Base-by-base conservation (phyloP, 2,329 filamentous ascomycete genomes). In the Aspergillus sclerotialis region DNA sequence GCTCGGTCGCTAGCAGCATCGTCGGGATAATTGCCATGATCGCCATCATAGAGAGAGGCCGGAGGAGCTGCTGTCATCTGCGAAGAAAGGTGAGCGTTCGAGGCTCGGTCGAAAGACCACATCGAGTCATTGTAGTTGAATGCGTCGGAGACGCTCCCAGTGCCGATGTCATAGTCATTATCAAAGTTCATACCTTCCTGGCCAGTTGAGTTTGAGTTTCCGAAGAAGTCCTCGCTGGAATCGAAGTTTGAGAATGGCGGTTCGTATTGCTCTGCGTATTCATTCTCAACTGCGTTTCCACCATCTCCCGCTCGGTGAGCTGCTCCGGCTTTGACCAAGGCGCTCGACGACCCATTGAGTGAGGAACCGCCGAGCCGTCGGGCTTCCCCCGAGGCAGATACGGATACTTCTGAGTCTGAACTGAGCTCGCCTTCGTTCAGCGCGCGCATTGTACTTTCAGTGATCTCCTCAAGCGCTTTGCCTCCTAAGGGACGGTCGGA, bases 311-410 rank as follows among this genome's bases (percentile, higher is more conserved):
- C 72, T 72, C 57, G 80, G 78, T 63, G 80, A 83, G 64, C 77
- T 80, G 72, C 82, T 86, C 64, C 83, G 75, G 71, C 80, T 85
- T 71, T 79, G 75, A 62, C 73, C 74, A 75, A 85, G 76, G 76
- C 82, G 83, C 82, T 87, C 85, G 84, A 85, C 82, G 80, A 90
- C 76, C 85, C 86, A 90, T 69, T 80, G 73, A 70, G 82, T 80
- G 81, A 90, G 78, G 78, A 87, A 78, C 73, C 81, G 81, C 73
- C 84, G 82, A 87, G 84, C 76, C 83, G 82, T 78, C 70, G 78
- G 67, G 76, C 86, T 82, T 93, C 85, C 82, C 86, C 85, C 81
- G 78, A 64, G 46, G 70, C 68, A 42, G 68, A 66, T 45, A 68
- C 69, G 30, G 55, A 56, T 14, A 45, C 37, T 15, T 52, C 56